A percentile compares a stretch with the other conserved stretches of the same genome.
These are phyloP conservation scores for Metarhizium sp. DNA, from an alignment of 2,329 filamentous ascomycete genomes.

Conservation along the genomic window DNA sequence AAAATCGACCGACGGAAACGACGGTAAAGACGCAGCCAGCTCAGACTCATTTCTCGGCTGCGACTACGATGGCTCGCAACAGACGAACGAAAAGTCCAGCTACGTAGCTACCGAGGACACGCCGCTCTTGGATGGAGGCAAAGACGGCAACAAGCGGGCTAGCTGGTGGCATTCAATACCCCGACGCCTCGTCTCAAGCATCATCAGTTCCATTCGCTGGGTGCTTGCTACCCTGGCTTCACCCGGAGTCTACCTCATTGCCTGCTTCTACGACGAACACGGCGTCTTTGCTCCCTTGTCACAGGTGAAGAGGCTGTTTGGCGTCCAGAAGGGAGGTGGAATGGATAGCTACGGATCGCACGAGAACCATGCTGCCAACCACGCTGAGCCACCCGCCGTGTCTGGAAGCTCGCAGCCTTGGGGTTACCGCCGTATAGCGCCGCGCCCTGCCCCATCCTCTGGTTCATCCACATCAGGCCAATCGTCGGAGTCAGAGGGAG, in stretches of 20 bases:
- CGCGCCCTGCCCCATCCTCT: conserved; percentile 18
- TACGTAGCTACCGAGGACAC: conserved; percentile 49
- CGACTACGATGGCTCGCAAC: conserved; percentile 27
- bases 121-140: conserved; percentile 40
- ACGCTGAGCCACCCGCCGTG: neutral
- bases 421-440: conserved; percentile 18
- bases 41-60: conserved; percentile 27
- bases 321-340: conserved; percentile 29
- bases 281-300: conserved; percentile 71
- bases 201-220: conserved; percentile 70
- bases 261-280: conserved; percentile 72
- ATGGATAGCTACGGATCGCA: conserved; percentile 14
- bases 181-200: conserved; percentile 58
- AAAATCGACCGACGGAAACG: conserved; percentile 22
- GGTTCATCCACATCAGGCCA: conserved; percentile 51
- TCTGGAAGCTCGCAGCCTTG: conserved; percentile 10
- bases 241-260: conserved; percentile 73
- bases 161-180: conserved; percentile 49
- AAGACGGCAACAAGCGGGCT: conserved; percentile 26
- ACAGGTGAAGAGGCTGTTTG: conserved; percentile 59
- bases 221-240: conserved; percentile 69
- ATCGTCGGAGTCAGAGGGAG: conserved; percentile 63
- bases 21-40: conserved; percentile 23
- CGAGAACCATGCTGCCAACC: neutral
- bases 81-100: conserved; percentile 26